Conservation (phyloP, 2,329 filamentous ascomycete genomes). For the Microdochium trichocladiopsis region DNA sequence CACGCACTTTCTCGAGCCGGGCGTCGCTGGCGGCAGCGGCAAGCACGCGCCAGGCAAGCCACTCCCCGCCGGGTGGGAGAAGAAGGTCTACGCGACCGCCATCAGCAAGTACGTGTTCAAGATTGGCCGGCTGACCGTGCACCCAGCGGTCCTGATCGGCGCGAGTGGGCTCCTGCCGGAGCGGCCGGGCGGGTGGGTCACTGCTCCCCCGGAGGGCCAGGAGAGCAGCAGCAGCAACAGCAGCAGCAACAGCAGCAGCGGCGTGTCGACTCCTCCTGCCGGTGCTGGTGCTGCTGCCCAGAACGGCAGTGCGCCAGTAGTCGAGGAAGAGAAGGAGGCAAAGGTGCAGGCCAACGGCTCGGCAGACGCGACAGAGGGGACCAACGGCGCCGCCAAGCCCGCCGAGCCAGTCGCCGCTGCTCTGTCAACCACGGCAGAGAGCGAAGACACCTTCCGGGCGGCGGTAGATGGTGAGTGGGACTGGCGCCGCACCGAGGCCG, state of each 20-base stretch:
- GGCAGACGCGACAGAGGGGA: neutral
- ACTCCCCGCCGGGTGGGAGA: slow-evolving; percentile 42
- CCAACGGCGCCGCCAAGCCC: slow-evolving; percentile 1
- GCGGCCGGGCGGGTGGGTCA: slow-evolving; percentile 59
- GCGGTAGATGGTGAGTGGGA: slow-evolving; percentile 39
- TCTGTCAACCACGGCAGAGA: slow-evolving; percentile 24
- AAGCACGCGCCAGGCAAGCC: slow-evolving; percentile 29
- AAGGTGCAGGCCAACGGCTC: neutral
- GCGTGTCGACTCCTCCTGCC: slow-evolving; percentile 6
- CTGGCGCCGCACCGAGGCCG: slow-evolving; percentile 49
- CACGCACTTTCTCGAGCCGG: slow-evolving; percentile 64
- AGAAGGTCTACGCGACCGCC: slow-evolving; percentile 63
- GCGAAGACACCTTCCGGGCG: too few relatives aligned
- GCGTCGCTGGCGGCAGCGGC: too few relatives aligned
- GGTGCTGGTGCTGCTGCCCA: too few relatives aligned
- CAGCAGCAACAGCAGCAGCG: slow-evolving; percentile 22
- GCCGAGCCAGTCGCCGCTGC: slow-evolving; percentile 22
- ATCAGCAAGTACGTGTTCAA: slow-evolving; percentile 80
- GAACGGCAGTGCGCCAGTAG: neutral
- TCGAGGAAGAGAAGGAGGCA: neutral
- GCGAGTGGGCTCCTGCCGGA: slow-evolving; percentile 68
- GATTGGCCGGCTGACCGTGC: slow-evolving; percentile 73
- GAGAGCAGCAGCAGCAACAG: too few relatives aligned
- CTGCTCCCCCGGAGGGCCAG: slow-evolving; percentile 7
- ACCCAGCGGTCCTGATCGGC: slow-evolving; percentile 69